These are phyloP conservation scores for Pythium vanterpoolii DNA, from an alignment of 352 stramenopile genomes.

Conservation along the genomic window DNA sequence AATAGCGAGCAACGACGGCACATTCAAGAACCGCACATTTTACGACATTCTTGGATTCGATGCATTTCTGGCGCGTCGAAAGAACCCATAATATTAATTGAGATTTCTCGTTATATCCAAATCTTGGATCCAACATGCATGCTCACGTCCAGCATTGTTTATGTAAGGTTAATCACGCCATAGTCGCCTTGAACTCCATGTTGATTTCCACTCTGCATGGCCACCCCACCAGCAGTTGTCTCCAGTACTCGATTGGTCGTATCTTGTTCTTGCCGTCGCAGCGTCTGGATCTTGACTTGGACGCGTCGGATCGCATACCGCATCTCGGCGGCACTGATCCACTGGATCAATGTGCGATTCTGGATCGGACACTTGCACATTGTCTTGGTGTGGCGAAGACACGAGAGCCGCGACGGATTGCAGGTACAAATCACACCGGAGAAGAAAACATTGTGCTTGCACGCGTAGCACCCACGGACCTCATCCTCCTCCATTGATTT, in stretches of 20 bases:
- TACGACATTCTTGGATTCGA: conserved; percentile 76
- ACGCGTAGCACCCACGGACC: conserved; percentile 60
- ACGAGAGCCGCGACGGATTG: conserved; percentile 52
- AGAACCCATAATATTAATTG: background rate
- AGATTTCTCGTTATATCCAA: background rate
- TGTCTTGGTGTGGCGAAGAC: conserved; percentile 54
- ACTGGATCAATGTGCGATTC: conserved; percentile 61
- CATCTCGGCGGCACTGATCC: conserved; percentile 55
- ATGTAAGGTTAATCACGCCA: conserved; percentile 17
- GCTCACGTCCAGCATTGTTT: background rate
- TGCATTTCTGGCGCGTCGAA: conserved; percentile 34
- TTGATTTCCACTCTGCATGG: background rate
- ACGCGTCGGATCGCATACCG: conserved; percentile 70
- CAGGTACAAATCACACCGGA: conserved; percentile 71
- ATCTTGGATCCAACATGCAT: background rate
- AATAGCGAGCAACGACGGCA: conserved; percentile 6
- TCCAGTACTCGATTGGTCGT: background rate
- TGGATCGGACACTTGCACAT: conserved; percentile 62
- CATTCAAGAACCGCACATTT: conserved; percentile 47
- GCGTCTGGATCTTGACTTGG: conserved; percentile 54
- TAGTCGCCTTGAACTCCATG: background rate
- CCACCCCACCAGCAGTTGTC: background rate
- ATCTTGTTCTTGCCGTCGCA: conserved; percentile 11
- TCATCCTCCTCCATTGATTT: conserved; percentile 75
- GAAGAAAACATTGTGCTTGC: conserved; percentile 81